Base-by-base conservation (phyloP, 768 basidiomycete species). In the Mycena epipterygia region DNA sequence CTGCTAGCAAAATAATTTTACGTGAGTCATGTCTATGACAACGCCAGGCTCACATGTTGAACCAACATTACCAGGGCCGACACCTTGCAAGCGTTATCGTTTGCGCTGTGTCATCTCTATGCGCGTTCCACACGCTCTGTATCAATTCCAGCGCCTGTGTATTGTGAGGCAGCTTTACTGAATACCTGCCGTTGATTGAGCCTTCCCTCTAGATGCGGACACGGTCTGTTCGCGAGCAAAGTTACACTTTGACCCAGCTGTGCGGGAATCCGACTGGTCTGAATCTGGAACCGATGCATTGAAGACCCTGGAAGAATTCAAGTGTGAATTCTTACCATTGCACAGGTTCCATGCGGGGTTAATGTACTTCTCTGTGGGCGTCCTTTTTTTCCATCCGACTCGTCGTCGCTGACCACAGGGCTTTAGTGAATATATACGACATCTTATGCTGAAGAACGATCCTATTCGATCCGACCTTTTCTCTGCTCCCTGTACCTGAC, bases 61-160 rank as follows among this genome's bases (percentile, higher is more conserved):
- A 49, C 56, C 58, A 64, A 64, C 32, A 56, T 32, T 42, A 60
- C 13, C 67, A 92, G 90, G 30, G 84, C 91, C 19, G 91, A 93
- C 75, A 86, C 88, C 19, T 79, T 95, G 46, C 95, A 95, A 73
- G 85, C 87, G 0, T 77, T 95, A 0, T 88, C 91, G 0, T 95
- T 91, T 61, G 88, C 91, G 0, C 83, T 96, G 0, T 94, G 93
- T 75, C 93, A 96, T 53, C 90, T 94, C 0, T 95, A 94, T 58
- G 93, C 94, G 0, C 87, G 93, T 0, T 86, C 94, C 0, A 95
- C 95, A 0, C 90, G 95, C 11, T 93, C 93, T 0, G 94, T 96
- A 0, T 95, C 94, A 0, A 95, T 95, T 48, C 94, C 94, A 0
- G 94, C 94, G 0, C 94, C 94, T 0, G 93, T 95, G 0, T 95